Base-by-base conservation (phyloP, 2,329 filamentous ascomycete species). In the Fusarium sp. region DNA sequence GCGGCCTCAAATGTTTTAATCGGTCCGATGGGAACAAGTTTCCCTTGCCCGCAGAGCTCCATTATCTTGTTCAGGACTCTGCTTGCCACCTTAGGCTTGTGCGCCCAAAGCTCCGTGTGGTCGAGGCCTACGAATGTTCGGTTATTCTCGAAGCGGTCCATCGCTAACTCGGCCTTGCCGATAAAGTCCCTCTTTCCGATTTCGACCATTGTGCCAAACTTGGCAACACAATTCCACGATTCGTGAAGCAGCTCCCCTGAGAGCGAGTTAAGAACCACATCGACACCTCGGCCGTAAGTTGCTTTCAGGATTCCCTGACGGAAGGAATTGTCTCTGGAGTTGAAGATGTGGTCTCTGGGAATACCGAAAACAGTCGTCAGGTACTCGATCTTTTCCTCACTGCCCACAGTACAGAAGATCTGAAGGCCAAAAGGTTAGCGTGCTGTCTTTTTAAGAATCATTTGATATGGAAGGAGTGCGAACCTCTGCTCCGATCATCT, bases 181-280 rank as follows among this genome's bases (percentile, higher is more conserved):
- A 79, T 68, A 3, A 84, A 74, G 46, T 85, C 82, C 8, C 78
- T 73, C 65, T 81, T 82, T 9, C 82, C 82, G n/a, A 85, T 80
- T 54, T 86, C 83, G 0, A 85, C 58, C 74, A 86, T 81, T 5
- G 72, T 77, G 0, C 83, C 84, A 48, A 80, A 83, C 7, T 77
- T 70, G 2, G 84, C 82, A 5, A 86, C 74, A 46, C 82, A 84
- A 1, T 78, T 63, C 82, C 81, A 86, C 0, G 80, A 79, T 5
- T 79, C 77, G 19, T 81, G 80, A 0, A 85, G 72, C 0, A 80
- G 64, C 16, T 84, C 80, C 1, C 81, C 81, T 0, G 81, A 77
- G 0, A 83, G 71, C 2, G 80, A 79, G 68, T 83, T 83, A 7
- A 84, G 74, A 0, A 82, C 80, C 0, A 81, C 51, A 43, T 82